Evolutionary conservation across 768 basidiomycete genomes (phyloP).

Genomic region (Trametopsis cervina): DNA sequence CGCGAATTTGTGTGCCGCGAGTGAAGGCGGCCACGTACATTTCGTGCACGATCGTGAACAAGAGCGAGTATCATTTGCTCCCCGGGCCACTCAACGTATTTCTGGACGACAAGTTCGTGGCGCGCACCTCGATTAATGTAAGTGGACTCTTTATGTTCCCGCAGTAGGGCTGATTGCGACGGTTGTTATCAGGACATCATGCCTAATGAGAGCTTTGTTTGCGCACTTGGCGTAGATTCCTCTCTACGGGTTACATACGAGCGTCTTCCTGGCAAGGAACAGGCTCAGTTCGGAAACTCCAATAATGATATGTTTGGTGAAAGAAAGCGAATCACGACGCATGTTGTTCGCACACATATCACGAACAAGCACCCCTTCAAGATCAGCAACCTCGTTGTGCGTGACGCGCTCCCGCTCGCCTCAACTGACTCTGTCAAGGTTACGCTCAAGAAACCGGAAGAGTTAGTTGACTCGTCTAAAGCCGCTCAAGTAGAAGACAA

Average conservation of each 20-base stretch:
- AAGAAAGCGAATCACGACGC: background rate
- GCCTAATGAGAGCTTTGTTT: constrained; percentile 44
- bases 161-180: too few relatives aligned
- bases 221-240: constrained; percentile 41
- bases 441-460: constrained; percentile 38
- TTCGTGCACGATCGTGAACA: constrained; percentile 48
- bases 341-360: constrained; percentile 26
- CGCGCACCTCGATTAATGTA: constrained; percentile 43
- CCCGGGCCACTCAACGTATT: constrained; percentile 49
- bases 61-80: constrained; percentile 49
- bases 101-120: constrained; percentile 49
- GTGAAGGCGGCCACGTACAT: constrained; percentile 37
- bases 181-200: constrained; percentile 27
- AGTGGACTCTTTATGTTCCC: constrained; percentile 11
- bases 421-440: constrained; percentile 33
- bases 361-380: constrained; percentile 41
- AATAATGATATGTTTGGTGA: constrained; percentile 33
- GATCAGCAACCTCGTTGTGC: constrained; percentile 37
- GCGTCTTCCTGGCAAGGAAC: constrained; percentile 31
- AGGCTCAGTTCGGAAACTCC: constrained; percentile 38
- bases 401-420: constrained; percentile 37
- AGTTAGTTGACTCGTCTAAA: constrained; percentile 38
- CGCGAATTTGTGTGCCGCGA: constrained; percentile 44
- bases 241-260: constrained; percentile 31
- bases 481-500: constrained; percentile 25